Evolutionary conservation across 2,329 filamentous ascomycete genomes (phyloP).

Genomic region (Juglanconis sp.): DNA sequence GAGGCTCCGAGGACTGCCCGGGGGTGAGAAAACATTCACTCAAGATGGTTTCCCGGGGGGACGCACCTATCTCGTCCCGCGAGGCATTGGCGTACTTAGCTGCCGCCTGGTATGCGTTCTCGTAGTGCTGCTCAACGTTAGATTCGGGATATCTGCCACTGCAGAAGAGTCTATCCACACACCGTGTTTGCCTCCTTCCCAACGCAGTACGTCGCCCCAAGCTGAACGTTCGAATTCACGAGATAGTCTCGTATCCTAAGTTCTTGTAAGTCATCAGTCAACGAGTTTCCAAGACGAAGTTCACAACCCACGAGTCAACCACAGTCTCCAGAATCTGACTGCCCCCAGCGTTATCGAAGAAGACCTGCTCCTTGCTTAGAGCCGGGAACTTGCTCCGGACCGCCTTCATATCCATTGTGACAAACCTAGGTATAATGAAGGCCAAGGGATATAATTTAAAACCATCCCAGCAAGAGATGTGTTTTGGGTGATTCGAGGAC

Average conservation of each 20-base stretch:
- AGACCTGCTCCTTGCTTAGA: conserved; percentile 61
- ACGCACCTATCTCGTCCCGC: conserved; percentile 60
- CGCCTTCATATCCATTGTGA: conserved; percentile 47
- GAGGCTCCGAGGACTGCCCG: conserved; percentile 64
- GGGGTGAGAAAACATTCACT: neutral
- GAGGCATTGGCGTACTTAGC: conserved; percentile 69
- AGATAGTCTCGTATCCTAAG: conserved; percentile 65
- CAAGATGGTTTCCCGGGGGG: neutral
- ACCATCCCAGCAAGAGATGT: neutral
- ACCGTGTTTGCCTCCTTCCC: conserved; percentile 54
- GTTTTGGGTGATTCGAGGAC: too few species aligned
- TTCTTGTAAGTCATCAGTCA: neutral
- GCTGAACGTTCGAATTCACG: conserved; percentile 67
- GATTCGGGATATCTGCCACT: neutral
- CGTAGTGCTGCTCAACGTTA: conserved; percentile 39
- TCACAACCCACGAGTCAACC: conserved; percentile 55
- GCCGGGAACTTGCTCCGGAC: conserved; percentile 66
- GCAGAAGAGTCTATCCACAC: neutral
- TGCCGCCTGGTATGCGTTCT: conserved; percentile 59
- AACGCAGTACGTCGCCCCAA: conserved; percentile 66
- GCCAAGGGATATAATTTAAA: neutral
- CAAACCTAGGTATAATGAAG: neutral
- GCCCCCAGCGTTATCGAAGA: conserved; percentile 76
- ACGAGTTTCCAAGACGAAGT: neutral
- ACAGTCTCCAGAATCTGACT: conserved; percentile 67